A percentile compares a stretch with the other conserved stretches of the same genome.
These are phyloP conservation scores for Debaryomyces subglobosus DNA, from an alignment of 1,139 yeast genomes.

Conservation along the genomic window DNA sequence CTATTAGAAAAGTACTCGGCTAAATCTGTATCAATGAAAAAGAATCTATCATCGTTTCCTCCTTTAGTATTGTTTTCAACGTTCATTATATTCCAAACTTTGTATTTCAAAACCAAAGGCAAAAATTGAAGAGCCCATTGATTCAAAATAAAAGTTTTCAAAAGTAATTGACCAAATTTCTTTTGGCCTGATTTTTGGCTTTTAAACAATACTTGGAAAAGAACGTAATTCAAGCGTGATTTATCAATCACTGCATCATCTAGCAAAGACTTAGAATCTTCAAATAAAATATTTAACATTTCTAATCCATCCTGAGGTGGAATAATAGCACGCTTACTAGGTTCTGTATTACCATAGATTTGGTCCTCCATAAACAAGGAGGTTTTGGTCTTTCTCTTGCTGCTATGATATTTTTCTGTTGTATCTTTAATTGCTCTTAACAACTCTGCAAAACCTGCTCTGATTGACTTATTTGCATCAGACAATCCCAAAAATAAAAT, in stretches of 20 bases:
- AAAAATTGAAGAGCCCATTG: conserved; percentile 43
- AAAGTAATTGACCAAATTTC: conserved; percentile 40
- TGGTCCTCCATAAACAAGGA: conserved; percentile 42
- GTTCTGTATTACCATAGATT: conserved; percentile 42
- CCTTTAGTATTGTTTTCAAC: conserved; percentile 18
- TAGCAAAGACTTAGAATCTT: conserved; percentile 19
- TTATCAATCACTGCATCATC: conserved; percentile 37
- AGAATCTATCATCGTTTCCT: conserved; percentile 35
- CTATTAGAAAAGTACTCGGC: conserved; percentile 39
- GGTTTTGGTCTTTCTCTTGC: conserved; percentile 26
- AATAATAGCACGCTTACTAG: conserved; percentile 53
- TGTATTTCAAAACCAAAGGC: conserved; percentile 37
- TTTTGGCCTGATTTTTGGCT: conserved; percentile 33
- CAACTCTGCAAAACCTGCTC: conserved; percentile 30
- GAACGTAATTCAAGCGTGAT: conserved; percentile 26
- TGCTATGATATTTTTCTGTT: conserved; percentile 21
- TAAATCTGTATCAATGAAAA: conserved; percentile 35
- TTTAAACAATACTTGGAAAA: conserved; percentile 35
- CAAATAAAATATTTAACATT: conserved; percentile 48
- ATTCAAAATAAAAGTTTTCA: conserved; percentile 43
- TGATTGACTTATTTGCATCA: conserved; percentile 32
- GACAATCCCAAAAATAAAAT: conserved; percentile 38
- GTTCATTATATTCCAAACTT: conserved; percentile 37
- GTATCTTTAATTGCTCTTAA: conserved; percentile 24
- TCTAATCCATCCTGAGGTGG: conserved; percentile 64